phyloP scores from a whole-genome alignment of 768 basidiomycete genomes.

The Tylopilus subfusipes region DNA sequence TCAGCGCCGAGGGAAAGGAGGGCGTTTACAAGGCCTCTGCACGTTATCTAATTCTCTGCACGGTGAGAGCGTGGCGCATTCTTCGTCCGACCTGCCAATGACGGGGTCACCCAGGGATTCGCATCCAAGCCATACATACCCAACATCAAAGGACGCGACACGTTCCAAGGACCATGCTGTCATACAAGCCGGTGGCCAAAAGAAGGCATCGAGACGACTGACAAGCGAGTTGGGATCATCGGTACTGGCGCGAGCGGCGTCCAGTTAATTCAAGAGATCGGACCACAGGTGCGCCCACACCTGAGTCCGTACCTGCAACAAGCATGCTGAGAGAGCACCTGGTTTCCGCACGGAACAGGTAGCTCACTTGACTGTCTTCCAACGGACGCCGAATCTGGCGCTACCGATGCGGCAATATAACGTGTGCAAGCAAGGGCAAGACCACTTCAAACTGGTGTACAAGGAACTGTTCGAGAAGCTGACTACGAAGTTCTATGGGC shows the following conservation, averaged over 20 bases:
- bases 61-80: no score
- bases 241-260: constrained; percentile 16
- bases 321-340: neutral
- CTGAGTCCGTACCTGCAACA: neutral
- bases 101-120: neutral
- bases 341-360: neutral
- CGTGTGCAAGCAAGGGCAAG: no score
- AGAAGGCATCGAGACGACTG: neutral
- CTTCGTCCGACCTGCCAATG: neutral
- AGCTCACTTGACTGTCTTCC: constrained; percentile 12
- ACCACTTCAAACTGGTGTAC: no score
- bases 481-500: no score
- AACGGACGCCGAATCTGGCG: constrained; percentile 14
- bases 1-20: no score
- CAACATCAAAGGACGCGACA: constrained; percentile 8
- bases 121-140: constrained; percentile 8
- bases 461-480: no score
- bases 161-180: constrained; percentile 3
- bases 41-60: no score
- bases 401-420: no score
- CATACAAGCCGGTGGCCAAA: constrained; percentile 9
- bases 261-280: constrained; percentile 13
- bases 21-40: no score
- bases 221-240: constrained; percentile 12
- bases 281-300: constrained; percentile 5